Evolutionary conservation across 768 basidiomycete genomes (phyloP), one percentile per base, ranked within the genome.

Genomic region (Boletus barrowsii): DNA sequence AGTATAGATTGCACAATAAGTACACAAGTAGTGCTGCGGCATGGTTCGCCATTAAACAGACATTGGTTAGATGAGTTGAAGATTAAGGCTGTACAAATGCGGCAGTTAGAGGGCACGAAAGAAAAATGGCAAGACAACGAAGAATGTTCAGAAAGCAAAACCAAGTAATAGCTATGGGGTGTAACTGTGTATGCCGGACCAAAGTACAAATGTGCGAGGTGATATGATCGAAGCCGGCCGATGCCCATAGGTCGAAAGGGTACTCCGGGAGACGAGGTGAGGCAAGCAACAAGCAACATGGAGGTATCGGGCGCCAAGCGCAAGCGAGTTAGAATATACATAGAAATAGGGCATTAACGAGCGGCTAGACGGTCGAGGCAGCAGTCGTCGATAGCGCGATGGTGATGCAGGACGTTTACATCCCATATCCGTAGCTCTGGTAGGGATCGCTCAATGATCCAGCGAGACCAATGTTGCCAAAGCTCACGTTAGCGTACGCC

Each of bases 361-460:
- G 53, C 49, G 65, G 47, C 51, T 60, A 42, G 52, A 55, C 51
- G 44, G 56, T 59, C 43, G 60, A 52, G 43, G 48, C 37, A 46
- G 32, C 15, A 10, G 37, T 51, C 49, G 59, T 54, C 26, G 40
- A 33, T 17, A 68, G 73, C 75, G 73, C 72, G 62, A 37, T 59
- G 62, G 48, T 37, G 17, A 43, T 35, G 37, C 36, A 42, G 53
- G 32, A 46, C 32, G 49, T 73, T 84, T 80, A 91, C 87, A 90
- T 89, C 67, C 87, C 84, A 64, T 92, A 92, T 54, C 84, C 86
- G 64, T 86, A 92, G 59, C 76, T 74, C 75, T 88, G 87, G 76
- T 92, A 92, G 33, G 86, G 87, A 71, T 90, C 89, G 63, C 77
- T 82, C 64, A 86, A 74, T 39, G 81, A 75, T 44, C 78, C 77